These are phyloP conservation scores for Saccharum spontaneum DNA, from an alignment of 176 grass and related monocot genomes.

Conservation along the genomic window DNA sequence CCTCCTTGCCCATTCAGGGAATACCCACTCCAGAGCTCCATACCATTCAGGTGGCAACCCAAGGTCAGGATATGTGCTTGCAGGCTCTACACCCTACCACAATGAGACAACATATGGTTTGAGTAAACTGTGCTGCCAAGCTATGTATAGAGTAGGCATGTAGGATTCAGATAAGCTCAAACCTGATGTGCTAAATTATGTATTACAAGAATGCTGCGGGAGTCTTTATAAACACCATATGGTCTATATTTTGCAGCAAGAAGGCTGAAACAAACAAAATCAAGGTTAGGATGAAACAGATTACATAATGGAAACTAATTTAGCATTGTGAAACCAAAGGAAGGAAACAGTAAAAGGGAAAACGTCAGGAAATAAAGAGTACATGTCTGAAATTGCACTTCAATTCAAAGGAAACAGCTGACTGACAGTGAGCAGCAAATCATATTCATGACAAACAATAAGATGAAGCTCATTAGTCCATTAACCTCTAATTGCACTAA, in stretches of 20 bases:
- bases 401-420: not conserved
- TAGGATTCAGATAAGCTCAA: not conserved
- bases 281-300: conserved; percentile 24
- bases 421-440: conserved; percentile 15
- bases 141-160: not conserved
- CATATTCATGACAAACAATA: not conserved
- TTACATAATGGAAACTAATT: conserved; percentile 21
- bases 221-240: conserved; percentile 90
- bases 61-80: conserved; percentile 81
- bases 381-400: not conserved
- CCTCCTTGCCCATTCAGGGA: conserved; percentile 85
- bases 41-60: conserved; percentile 89
- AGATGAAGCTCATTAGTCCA: conserved; percentile 3
- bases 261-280: conserved; percentile 48
- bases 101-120: conserved; percentile 19
- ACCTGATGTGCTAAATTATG: conserved; percentile 99
- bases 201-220: conserved; percentile 86
- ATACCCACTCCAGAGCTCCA: conserved; percentile 95
- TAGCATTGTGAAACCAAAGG: conserved; percentile 11
- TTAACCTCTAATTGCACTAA: not conserved
- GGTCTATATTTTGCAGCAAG: conserved; percentile 92
- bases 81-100: conserved; percentile 84
- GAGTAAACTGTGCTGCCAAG: not conserved
- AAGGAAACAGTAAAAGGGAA: not conserved
- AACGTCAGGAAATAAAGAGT: not conserved